Evolutionary conservation across 768 basidiomycete species (phyloP).

Genomic region (Neoboletus brunneissimus): DNA sequence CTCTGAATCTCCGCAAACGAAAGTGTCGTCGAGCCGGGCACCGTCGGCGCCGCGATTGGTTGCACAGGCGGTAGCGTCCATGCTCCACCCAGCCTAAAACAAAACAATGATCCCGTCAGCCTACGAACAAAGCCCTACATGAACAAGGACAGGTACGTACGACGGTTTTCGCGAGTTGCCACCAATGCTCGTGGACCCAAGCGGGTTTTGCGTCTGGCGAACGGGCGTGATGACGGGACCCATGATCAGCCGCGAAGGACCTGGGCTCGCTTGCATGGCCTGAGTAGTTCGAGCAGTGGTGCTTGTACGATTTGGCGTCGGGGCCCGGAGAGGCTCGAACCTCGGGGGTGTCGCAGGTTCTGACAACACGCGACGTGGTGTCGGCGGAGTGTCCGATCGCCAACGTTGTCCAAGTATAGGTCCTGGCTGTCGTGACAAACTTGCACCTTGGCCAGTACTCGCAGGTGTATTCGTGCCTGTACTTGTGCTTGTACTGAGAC

Average conservation of each 20-base stretch:
- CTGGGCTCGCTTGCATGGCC: slow-evolving; percentile 23
- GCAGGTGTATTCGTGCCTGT: not conserved
- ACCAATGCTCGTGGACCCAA: slow-evolving; percentile 21
- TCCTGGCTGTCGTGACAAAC: not conserved
- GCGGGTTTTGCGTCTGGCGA: slow-evolving; percentile 38
- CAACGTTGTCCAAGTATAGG: slow-evolving; percentile 3
- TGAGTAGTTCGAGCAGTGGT: slow-evolving; percentile 15
- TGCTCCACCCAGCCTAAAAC: slow-evolving; percentile 40
- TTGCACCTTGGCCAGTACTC: not conserved
- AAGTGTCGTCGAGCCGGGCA: slow-evolving; percentile 30
- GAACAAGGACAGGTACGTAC: slow-evolving; percentile 36
- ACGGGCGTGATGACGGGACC: slow-evolving; percentile 67
- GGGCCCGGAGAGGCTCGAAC: not conserved
- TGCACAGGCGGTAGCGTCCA: slow-evolving; percentile 62
- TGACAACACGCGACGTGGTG: slow-evolving; percentile 8
- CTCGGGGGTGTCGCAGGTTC: slow-evolving; percentile 10
- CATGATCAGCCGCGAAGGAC: slow-evolving; percentile 34
- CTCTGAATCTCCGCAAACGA: slow-evolving; percentile 87
- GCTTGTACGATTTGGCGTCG: not conserved
- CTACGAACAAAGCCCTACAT: not conserved
- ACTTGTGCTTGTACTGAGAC: not conserved
- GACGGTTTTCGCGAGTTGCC: slow-evolving; percentile 41
- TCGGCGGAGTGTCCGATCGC: slow-evolving; percentile 3
- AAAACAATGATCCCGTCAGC: not conserved
- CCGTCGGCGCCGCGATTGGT: slow-evolving; percentile 37